These are phyloP conservation scores for Aspergillus sp. DNA, from an alignment of 2,329 filamentous ascomycete genomes.

Conservation along the genomic window DNA sequence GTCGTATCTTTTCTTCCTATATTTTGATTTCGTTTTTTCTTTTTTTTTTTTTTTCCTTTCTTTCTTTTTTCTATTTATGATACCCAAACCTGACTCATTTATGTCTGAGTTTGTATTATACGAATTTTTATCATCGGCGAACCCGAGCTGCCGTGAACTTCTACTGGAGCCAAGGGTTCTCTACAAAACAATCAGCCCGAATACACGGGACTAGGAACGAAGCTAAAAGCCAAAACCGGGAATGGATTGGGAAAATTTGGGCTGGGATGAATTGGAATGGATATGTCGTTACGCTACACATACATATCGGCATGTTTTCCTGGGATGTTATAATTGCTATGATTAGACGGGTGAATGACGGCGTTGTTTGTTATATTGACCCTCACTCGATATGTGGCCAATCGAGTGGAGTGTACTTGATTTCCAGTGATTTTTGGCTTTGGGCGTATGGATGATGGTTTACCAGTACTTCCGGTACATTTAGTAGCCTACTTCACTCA, in stretches of 20 bases:
- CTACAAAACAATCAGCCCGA: neutral
- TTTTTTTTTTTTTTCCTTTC: conserved; percentile 11
- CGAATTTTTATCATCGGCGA: neutral
- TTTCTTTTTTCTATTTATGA: conserved; percentile 19
- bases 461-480: neutral
- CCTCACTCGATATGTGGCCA: neutral
- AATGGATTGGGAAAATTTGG: neutral
- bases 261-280: neutral
- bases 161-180: neutral
- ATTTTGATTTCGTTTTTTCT: conserved; percentile 6
- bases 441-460: neutral
- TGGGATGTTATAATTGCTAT: conserved; percentile 4
- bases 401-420: neutral
- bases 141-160: neutral
- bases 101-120: conserved; percentile 30
- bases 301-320: neutral
- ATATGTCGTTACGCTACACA: neutral
- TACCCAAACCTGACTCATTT: conserved; percentile 27
- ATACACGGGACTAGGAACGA: neutral
- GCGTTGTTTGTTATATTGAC: conserved; percentile 1
- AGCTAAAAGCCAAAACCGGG: neutral
- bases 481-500: neutral
- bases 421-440: neutral
- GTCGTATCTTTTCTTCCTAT: neutral
- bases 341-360: conserved; percentile 17